Conservation (phyloP, 2,329 filamentous ascomycete species). For the Pseudogymnoascus pannorum region DNA sequence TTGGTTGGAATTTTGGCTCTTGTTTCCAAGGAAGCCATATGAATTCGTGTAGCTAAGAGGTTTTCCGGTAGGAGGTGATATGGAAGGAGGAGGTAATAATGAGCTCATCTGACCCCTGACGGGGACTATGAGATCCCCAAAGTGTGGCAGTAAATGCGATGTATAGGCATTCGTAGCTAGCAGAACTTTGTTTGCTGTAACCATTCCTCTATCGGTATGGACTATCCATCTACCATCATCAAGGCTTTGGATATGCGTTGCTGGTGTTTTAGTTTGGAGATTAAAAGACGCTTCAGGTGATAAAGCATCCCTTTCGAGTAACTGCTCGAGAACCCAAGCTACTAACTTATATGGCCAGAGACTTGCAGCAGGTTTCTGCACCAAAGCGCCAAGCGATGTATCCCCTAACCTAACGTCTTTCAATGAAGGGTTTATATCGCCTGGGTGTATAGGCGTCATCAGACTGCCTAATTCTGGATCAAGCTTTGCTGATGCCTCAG, state of each 20-base stretch:
- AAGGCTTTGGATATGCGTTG: slow-evolving; percentile 39
- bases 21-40: slow-evolving; percentile 54
- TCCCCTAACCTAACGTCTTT: slow-evolving; percentile 41
- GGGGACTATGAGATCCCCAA: slow-evolving; percentile 67
- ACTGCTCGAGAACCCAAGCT: slow-evolving; percentile 54
- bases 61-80: slow-evolving; percentile 22
- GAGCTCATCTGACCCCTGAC: slow-evolving; percentile 67
- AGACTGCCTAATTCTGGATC: slow-evolving; percentile 50
- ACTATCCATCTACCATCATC: slow-evolving; percentile 46
- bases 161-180: slow-evolving; percentile 83
- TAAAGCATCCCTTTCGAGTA: slow-evolving; percentile 15
- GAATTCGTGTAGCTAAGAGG: slow-evolving; percentile 22
- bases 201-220: slow-evolving; percentile 60
- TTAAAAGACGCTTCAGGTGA: slow-evolving; percentile 43
- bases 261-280: slow-evolving; percentile 67
- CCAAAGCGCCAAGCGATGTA: slow-evolving; percentile 47
- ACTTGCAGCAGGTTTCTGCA: slow-evolving; percentile 58
- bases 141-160: slow-evolving; percentile 61
- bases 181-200: slow-evolving; percentile 57
- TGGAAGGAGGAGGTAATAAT: slow-evolving; percentile 46
- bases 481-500: slow-evolving; percentile 41
- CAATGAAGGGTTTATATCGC: slow-evolving; percentile 33
- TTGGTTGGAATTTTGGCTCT: slow-evolving; percentile 36
- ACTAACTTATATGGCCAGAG: slow-evolving; percentile 84
- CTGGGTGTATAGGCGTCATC: slow-evolving; percentile 28